Base-by-base conservation (phyloP, 768 basidiomycete species). In the Tricholoma hemisulphureum region DNA sequence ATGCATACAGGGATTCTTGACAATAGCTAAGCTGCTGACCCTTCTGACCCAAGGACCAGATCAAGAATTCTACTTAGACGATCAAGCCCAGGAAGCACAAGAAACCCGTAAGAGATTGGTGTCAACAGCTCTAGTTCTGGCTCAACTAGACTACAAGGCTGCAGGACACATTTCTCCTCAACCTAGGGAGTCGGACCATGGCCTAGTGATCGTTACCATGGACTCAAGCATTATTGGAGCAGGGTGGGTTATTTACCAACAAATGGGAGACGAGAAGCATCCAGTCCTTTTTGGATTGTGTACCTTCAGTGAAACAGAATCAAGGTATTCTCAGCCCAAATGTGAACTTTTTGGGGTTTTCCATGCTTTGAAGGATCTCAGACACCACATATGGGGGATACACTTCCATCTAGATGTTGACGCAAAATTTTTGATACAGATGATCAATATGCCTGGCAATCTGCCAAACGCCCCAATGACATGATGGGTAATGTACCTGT, bases 261-360 rank as follows among this genome's bases (percentile, higher is more conserved):
- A n/a, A n/a, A n/a, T n/a, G n/a, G n/a, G n/a, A n/a, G n/a, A n/a
- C n/a, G n/a, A n/a, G n/a, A n/a, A n/a, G n/a, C n/a, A 59, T 14
- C 73, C 67, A 1, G 65, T 69, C 0, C 39, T 69, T 0, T 77
- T 60, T 59, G 71, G 74, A 0, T 75, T 71, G 0, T 67, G 70
- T 52, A 73, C 73, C 0, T 75, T 68, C 60, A 77, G 70, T 35
- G 61, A 70, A 0, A 51, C 55, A 0, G 70, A 77, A 58, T 56
- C 65, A 2, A 78, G 53, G n/a, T n/a, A n/a, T n/a, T n/a, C n/a
- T n/a, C n/a, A n/a, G n/a, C n/a, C n/a, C n/a, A n/a, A n/a, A n/a
- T 54, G 71, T 0, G 74, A 77, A 56, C 64, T 78, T 0, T 80
- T 73, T 51, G 73, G 76, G 0, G 49, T 77, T 0, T 77, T 67